Percentiles rank a stretch among this genome's conserved stretches.
phyloP scores from a whole-genome alignment of 2,329 filamentous ascomycete species.

The Penicillium sp. region DNA sequence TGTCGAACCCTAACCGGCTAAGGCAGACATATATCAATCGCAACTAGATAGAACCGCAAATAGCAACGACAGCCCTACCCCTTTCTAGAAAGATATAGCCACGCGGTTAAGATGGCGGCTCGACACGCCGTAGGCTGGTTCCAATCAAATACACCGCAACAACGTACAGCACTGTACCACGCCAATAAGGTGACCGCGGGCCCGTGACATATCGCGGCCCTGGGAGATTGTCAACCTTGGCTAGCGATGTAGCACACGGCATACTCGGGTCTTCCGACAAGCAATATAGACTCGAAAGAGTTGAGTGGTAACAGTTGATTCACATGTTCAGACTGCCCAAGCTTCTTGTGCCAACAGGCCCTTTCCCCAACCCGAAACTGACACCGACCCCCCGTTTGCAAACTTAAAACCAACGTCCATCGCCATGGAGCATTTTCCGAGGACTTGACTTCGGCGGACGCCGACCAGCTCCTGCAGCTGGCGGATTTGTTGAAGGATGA shows the following conservation, averaged over 20 bases:
- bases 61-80: background rate
- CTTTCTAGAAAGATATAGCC: background rate
- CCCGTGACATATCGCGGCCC: background rate
- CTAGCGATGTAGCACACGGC: background rate
- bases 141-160: background rate
- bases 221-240: background rate
- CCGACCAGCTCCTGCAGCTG: background rate
- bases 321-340: background rate
- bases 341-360: background rate
- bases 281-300: background rate
- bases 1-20: background rate
- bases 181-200: background rate
- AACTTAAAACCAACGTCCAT: background rate
- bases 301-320: background rate
- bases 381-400: background rate
- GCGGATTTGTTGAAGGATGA: slow-evolving; percentile 3
- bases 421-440: background rate
- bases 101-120: background rate
- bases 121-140: background rate
- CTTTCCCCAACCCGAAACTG: background rate
- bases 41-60: too few species aligned
- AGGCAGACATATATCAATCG: too few species aligned
- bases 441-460: background rate
- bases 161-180: background rate
- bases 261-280: background rate